A percentile compares a stretch with the other conserved stretches of the same genome.
Conservation (phyloP, 2,329 filamentous ascomycete species). For the Amauroascus niger region DNA sequence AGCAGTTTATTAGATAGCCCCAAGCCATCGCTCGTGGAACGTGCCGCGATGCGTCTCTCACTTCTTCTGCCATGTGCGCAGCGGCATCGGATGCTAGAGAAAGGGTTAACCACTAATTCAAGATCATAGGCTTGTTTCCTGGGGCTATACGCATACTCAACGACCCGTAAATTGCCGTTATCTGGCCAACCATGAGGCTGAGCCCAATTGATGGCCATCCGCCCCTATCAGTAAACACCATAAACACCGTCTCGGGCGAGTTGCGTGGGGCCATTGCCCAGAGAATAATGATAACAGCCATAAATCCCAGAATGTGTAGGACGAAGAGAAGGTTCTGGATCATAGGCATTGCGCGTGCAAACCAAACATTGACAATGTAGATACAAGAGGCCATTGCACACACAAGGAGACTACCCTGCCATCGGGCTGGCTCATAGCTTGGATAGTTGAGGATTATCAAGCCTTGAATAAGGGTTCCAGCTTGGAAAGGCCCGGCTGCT, state of each 20-base stretch:
- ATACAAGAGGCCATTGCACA: constrained; percentile 21
- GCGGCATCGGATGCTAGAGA: constrained; percentile 19
- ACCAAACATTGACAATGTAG: constrained; percentile 25
- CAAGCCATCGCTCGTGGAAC: constrained; percentile 32
- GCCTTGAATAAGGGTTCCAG: constrained; percentile 28
- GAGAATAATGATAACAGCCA: constrained; percentile 27
- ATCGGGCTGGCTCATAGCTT: constrained; percentile 23
- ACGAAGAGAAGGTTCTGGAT: constrained; percentile 27
- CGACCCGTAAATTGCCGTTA: constrained; percentile 34
- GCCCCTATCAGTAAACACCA: constrained; percentile 22
- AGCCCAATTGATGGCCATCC: constrained; percentile 25
- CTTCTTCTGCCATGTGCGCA: constrained; percentile 31
- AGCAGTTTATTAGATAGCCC: constrained; percentile 29
- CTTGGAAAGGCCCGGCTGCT: constrained; percentile 23
- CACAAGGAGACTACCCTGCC: constrained; percentile 26
- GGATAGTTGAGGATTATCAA: constrained; percentile 26
- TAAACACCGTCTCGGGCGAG: constrained; percentile 21
- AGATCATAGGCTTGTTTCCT: neutral
- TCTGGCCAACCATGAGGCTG: constrained; percentile 35
- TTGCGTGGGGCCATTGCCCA: constrained; percentile 25
- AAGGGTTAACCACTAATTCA: neutral
- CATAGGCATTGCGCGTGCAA: constrained; percentile 24
- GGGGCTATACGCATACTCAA: constrained; percentile 19
- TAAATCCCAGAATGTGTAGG: constrained; percentile 27
- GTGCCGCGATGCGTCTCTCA: constrained; percentile 28